phyloP scores from a whole-genome alignment of 495 filamentous ascomycete species.

The Patellaria atrata region DNA sequence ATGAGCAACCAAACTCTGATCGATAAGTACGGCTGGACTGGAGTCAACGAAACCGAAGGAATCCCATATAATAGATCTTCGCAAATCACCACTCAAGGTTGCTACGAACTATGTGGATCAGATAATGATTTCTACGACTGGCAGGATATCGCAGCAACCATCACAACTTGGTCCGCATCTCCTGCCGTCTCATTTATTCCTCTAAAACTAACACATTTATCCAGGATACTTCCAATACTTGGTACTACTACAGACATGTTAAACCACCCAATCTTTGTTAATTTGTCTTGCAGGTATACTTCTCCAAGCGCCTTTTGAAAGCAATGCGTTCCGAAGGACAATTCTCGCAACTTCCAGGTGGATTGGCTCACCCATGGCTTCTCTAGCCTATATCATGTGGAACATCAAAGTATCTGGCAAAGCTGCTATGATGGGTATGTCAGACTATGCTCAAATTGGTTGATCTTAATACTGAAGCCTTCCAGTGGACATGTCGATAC shows the following conservation, averaged over 20 bases:
- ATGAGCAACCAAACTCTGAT: slow-evolving; percentile 4
- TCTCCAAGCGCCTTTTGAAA: slow-evolving; percentile 34
- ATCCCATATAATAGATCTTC: slow-evolving; percentile 14
- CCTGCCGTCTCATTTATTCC: no score
- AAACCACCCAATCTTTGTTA: no score
- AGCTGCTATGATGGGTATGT: slow-evolving; percentile 28
- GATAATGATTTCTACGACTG: slow-evolving; percentile 24
- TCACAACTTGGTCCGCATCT: slow-evolving; percentile 38
- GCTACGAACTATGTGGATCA: slow-evolving; percentile 21
- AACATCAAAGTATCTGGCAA: slow-evolving; percentile 35
- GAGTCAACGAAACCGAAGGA: slow-evolving; percentile 6
- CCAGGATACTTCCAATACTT: no score
- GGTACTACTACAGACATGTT: no score
- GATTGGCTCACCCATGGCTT: slow-evolving; percentile 29
- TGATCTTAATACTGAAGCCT: not conserved
- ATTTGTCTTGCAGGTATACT: slow-evolving; percentile 31
- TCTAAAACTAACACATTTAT: no score
- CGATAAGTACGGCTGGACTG: slow-evolving; percentile 12
- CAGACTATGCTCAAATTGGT: not conserved
- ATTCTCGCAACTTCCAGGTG: slow-evolving; percentile 27
- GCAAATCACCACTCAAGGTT: slow-evolving; percentile 20
- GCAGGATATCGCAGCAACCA: slow-evolving; percentile 24
- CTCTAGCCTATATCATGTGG: slow-evolving; percentile 32
- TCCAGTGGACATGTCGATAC: slow-evolving; percentile 29
- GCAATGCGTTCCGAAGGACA: slow-evolving; percentile 29